A percentile compares a stretch with the other conserved stretches of the same genome.
Evolutionary conservation across 306 rosid species (phyloP).

Genomic region (Prunus kanzakura): DNA sequence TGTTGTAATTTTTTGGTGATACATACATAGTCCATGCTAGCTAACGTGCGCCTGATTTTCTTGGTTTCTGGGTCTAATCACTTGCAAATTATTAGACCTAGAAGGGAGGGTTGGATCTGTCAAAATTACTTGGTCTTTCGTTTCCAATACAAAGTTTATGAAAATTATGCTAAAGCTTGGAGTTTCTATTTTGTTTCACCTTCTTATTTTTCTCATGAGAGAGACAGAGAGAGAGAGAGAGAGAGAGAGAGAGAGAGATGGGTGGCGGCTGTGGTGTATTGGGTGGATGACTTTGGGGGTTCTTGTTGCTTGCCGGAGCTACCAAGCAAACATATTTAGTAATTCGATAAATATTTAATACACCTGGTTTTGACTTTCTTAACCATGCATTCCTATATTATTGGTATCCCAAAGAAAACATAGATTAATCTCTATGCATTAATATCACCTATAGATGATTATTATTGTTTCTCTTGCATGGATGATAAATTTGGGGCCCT

Average conservation of each 20-base stretch:
- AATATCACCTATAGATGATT: not conserved
- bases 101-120: not conserved
- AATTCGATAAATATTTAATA: constrained; percentile 52
- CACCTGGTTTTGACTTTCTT: constrained; percentile 49
- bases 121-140: not conserved
- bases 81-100: not conserved
- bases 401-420: not conserved
- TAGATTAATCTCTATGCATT: constrained; percentile 20
- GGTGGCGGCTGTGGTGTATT: constrained; percentile 39
- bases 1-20: not conserved
- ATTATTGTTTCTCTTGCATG: constrained; percentile 21
- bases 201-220: not conserved
- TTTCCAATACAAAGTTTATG: constrained; percentile 21
- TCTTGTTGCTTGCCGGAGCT: constrained; percentile 63
- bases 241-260: constrained; percentile 19
- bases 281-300: constrained; percentile 40
- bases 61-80: not conserved
- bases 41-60: not conserved
- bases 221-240: not conserved
- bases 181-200: not conserved
- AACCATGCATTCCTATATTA: not conserved
- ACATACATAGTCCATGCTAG: not conserved
- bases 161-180: constrained; percentile 22
- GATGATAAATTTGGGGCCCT: not conserved
- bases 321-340: constrained; percentile 50